These are phyloP conservation scores for Anastatica hierochuntica DNA, from an alignment of 345 rosid species.

Conservation along the genomic window DNA sequence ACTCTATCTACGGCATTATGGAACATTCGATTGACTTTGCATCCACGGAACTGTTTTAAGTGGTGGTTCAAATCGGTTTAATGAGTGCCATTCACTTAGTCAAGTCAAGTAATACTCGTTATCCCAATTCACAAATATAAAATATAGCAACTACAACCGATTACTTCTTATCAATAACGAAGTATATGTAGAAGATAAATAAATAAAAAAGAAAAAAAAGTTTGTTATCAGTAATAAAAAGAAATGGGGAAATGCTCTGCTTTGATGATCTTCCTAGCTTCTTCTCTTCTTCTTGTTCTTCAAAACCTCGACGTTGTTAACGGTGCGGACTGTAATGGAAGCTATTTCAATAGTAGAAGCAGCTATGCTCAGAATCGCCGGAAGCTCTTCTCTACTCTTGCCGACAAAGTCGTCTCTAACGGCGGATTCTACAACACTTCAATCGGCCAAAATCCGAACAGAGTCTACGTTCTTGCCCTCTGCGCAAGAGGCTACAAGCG, in stretches of 20 bases:
- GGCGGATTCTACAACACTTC: slow-evolving; percentile 1
- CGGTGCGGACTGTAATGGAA: slow-evolving; percentile 1
- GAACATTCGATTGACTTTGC: too few relatives aligned
- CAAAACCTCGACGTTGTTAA: neutral
- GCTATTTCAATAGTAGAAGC: neutral
- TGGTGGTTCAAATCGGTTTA: too few relatives aligned
- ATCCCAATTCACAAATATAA: neutral
- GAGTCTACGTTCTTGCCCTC: neutral
- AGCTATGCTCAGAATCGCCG: slow-evolving; percentile 3
- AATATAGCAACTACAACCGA: neutral
- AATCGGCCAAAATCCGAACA: neutral
- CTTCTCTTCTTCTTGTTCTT: slow-evolving; percentile 10
- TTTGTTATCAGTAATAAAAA: neutral
- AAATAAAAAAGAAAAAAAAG: too few relatives aligned
- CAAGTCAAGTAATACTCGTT: slow-evolving; percentile 57
- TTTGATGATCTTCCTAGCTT: slow-evolving; percentile 4
- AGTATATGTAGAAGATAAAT: too few relatives aligned
- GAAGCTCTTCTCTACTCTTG: neutral
- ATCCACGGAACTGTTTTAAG: too few relatives aligned
- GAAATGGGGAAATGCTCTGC: neutral
- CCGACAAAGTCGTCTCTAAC: neutral
- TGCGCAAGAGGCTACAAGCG: neutral
- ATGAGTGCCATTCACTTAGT: too few relatives aligned
- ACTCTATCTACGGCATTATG: too few relatives aligned
- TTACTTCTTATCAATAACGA: too few relatives aligned